Evolutionary conservation across 192 early-diverging fungal species (phyloP), one percentile per base, ranked within the genome.

Genomic region (Coemansia furcata): DNA sequence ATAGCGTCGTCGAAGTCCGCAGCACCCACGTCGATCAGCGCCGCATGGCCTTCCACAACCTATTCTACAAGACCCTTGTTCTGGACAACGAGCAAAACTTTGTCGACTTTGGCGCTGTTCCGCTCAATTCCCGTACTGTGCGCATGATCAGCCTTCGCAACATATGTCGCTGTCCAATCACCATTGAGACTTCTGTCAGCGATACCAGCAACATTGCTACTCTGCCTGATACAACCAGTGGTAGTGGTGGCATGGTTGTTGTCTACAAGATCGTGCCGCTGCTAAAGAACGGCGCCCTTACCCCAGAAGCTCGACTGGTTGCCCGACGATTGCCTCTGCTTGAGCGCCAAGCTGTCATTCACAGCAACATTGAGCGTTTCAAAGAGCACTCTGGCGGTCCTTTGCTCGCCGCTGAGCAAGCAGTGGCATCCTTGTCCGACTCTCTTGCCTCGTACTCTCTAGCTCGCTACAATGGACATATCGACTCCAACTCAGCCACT

Each of bases 11-110:
- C 21, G 92, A 96, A 61, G 93, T 99, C 21, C 87, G 89, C 50
- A 95, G 95, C 52, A 94, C 88, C 10, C 97, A 99, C 65, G 93
- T 99, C 59, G 97, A 99, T 83, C 93, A 95, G 68, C 92, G 95
- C 63, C 86, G 93, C n/a, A 91, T 99, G 38, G 98, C 97, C 0
- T 97, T 94, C 76, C 97, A 99, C 77, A 95, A 95, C 11, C 68
- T 99, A 26, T 99, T 97, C 57, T 99, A 99, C 82, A 87, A 94
- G 46, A 67, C 93, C 90, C 71, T 81, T 92, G 54, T 97, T 86
- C 38, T 87, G 89, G n/a, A 64, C 40, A 88, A 86, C 57, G 92
- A 93, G 39, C 86, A 94, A 19, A 96, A 99, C 85, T 98, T 94
- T 77, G 72, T 99, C 39, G 96, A 99, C 74, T 98, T 98, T 84